These are phyloP conservation scores for Aspergillus candidus DNA, from an alignment of 2,329 filamentous ascomycete genomes.

Conservation along the genomic window DNA sequence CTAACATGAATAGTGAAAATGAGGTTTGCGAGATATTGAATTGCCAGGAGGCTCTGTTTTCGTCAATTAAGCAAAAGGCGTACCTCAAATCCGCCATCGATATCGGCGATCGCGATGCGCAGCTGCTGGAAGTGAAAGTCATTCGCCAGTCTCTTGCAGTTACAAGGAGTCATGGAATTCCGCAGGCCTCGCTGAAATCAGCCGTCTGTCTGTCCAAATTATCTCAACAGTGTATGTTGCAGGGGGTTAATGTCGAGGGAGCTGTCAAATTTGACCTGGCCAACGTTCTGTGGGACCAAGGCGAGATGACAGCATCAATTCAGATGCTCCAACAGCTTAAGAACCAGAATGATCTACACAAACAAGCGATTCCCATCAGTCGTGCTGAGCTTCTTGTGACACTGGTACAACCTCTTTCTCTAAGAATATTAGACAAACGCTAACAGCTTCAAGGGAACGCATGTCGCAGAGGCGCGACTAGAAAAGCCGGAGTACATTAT, in stretches of 20 bases:
- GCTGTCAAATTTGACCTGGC: constrained; percentile 76
- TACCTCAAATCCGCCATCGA: constrained; percentile 56
- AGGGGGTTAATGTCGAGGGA: constrained; percentile 72
- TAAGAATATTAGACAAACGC: neutral
- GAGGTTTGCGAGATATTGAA: constrained; percentile 77
- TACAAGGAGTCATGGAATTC: constrained; percentile 70
- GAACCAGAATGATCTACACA: constrained; percentile 54
- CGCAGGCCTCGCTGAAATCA: constrained; percentile 80
- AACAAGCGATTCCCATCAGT: constrained; percentile 66
- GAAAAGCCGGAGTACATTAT: constrained; percentile 90
- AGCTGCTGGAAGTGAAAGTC: constrained; percentile 68
- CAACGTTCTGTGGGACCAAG: constrained; percentile 88
- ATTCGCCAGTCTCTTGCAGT: constrained; percentile 69
- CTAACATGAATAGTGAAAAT: constrained; percentile 32
- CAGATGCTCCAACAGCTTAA: constrained; percentile 75
- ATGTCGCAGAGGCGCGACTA: constrained; percentile 80
- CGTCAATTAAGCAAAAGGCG: constrained; percentile 66
- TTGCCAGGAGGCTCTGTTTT: constrained; percentile 75
- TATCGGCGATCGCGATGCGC: constrained; percentile 57
- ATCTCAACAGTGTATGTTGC: constrained; percentile 58
- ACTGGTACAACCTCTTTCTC: constrained; percentile 46
- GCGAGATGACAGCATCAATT: constrained; percentile 83
- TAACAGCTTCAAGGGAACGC: constrained; percentile 56
- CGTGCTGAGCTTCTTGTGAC: constrained; percentile 77
- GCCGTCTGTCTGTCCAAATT: constrained; percentile 78